These are phyloP conservation scores for Leccinum barrowsii DNA, from an alignment of 768 basidiomycete genomes.

Conservation along the genomic window DNA sequence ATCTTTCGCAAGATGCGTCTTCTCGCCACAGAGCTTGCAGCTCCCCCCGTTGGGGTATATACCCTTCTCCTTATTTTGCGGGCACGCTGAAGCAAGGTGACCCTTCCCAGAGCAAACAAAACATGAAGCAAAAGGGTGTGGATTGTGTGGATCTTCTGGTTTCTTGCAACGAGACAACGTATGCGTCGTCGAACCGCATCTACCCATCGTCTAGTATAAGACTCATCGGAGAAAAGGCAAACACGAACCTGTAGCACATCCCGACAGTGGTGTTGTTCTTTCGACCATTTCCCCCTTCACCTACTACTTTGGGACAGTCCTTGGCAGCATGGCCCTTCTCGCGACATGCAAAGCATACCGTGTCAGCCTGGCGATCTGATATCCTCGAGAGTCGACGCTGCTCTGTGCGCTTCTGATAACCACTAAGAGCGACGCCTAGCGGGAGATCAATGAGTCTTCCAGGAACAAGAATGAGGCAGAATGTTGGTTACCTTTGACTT, in stretches of 20 bases:
- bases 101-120: slow-evolving; percentile 85
- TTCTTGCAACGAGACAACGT: slow-evolving; percentile 76
- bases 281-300: slow-evolving; percentile 22
- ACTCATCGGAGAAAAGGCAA: background rate
- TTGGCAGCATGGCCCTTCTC: slow-evolving; percentile 78
- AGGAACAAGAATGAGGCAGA: background rate
- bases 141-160: slow-evolving; percentile 55
- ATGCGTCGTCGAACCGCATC: slow-evolving; percentile 81
- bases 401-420: slow-evolving; percentile 43
- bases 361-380: slow-evolving; percentile 50
- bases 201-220: slow-evolving; percentile 27
- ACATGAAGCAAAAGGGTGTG: slow-evolving; percentile 86
- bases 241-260: slow-evolving; percentile 68
- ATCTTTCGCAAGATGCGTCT: slow-evolving; percentile 80
- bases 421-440: slow-evolving; percentile 22
- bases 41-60: slow-evolving; percentile 89
- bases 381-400: slow-evolving; percentile 62
- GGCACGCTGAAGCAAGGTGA: slow-evolving; percentile 82
- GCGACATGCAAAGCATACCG: slow-evolving; percentile 85
- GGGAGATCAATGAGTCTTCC: slow-evolving; percentile 19
- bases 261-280: slow-evolving; percentile 38
- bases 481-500: slow-evolving; percentile 20
- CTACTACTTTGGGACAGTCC: slow-evolving; percentile 60
- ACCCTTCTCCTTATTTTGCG: slow-evolving; percentile 73
- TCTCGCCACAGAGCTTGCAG: slow-evolving; percentile 87